phyloP scores from a whole-genome alignment of 106 monocot genomes.

The Ottelia alismoides region DNA sequence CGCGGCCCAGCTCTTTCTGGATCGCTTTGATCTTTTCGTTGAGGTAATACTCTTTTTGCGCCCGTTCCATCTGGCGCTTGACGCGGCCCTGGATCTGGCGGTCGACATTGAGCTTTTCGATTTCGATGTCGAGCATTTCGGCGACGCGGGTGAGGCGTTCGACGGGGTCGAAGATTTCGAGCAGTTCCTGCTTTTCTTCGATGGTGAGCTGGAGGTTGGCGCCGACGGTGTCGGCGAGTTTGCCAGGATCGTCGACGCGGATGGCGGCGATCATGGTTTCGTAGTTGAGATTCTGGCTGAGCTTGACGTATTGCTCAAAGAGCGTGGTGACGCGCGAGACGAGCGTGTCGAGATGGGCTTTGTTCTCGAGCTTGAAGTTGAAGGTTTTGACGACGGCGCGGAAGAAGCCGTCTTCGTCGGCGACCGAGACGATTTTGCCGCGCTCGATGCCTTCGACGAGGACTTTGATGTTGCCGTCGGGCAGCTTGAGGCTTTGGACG shows the following conservation, averaged over 20 bases:
- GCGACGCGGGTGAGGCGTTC: too few species aligned
- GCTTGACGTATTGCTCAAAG: background rate
- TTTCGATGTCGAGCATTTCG: too few species aligned
- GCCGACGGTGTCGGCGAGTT: background rate
- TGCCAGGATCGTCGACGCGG: background rate
- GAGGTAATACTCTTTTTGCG: too few species aligned
- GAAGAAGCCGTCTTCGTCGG: background rate
- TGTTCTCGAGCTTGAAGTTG: too few species aligned
- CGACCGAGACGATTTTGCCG: background rate
- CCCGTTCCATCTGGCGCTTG: too few species aligned
- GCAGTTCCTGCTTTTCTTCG: background rate
- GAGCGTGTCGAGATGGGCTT: background rate
- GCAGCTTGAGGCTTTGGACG: background rate
- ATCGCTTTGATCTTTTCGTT: too few species aligned
- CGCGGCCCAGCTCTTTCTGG: too few species aligned
- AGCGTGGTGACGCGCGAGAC: too few species aligned
- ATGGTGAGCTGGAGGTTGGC: background rate
- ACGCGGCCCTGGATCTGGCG: too few species aligned
- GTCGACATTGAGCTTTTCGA: too few species aligned
- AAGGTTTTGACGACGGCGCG: too few species aligned
- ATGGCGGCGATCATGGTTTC: too few species aligned
- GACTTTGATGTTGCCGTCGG: background rate
- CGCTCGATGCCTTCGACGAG: background rate
- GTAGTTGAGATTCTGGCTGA: background rate
- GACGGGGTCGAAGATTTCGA: background rate